Evolutionary conservation across 805 yeast species (phyloP), one percentile per base, ranked within the genome.

Genomic region (Huiozyma sinensis): DNA sequence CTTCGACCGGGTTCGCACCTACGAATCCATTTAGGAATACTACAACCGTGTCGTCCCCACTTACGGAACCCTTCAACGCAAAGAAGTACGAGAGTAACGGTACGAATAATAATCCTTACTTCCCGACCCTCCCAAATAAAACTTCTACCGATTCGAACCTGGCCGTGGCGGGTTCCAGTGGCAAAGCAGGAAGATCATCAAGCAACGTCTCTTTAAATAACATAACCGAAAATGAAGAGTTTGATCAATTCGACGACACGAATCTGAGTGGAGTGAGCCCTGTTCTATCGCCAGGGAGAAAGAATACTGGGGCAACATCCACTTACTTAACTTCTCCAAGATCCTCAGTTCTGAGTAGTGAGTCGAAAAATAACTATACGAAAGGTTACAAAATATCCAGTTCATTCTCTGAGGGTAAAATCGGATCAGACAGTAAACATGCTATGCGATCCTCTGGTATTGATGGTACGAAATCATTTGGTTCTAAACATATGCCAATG

Each of bases 141-240:
- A 35, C 50, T 1, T 42, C 49, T 9, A 29, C 44, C 6, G 42
- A 50, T 29, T 41, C 51, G 9, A 41, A 38, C n/a, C 7, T 17
- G 28, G 31, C 39, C n/a, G n/a, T 10, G n/a, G n/a, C 10, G n/a
- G 27, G 28, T 36, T 6, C 29, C 8, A n/a, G 5, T 11, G 29
- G 31, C 6, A 40, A 37, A 13, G 33, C 36, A 36, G 40, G 34
- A 17, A 51, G 47, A 28, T 53, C 50, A 39, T 28, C 47, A 34
- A 61, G 58, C 44, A 60, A 54, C 38, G 47, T 50, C 1, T 64
- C 70, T 1, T 48, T 65, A 30, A 57, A 57, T 42, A 60, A 62
- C 37, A 67, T 65, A 12, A 53, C 56, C 13, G 69, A 65, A 48
- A 64, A 66, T 46, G 62, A 54, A 38, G 58, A 53, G 44, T 48